Evolutionary conservation across 2,329 filamentous ascomycete genomes (phyloP), one percentile per base, ranked within the genome.

Genomic region (Aspergillus jensenii): DNA sequence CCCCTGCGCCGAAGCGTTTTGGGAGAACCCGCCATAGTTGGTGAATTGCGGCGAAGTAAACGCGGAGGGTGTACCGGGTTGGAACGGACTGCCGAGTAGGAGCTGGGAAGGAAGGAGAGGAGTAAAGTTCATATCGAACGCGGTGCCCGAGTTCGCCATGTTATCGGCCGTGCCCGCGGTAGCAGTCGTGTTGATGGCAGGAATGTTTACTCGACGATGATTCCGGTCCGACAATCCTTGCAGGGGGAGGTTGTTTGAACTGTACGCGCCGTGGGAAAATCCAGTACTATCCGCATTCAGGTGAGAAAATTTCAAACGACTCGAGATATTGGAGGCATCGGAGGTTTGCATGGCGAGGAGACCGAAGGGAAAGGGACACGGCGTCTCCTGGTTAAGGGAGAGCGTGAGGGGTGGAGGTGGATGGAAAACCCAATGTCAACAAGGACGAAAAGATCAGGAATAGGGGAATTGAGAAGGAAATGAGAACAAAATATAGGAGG

Each of bases 91-190:
- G 48, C 95, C 95, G 51, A 98, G 88, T 25, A 99, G 86, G 67
- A 99, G 82, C 78, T 97, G 91, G 35, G 93, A 98, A 37, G 95
- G 95, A 39, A 99, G 86, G 65, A 99, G 84, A 64, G 95, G 93
- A 11, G 95, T 97, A 77, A 97, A 98, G 78, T 98, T 95, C 93
- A 98, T 97, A 72, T 98, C 95, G 72, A 92, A 96, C 44, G 85
- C 91, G 50, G 91, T 93, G 44, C 90, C 92, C 15, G 95, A 93
- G 23, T 90, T 93, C 65, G 89, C 83, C 85, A 96, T 86, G 64
- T 96, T 92, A 68, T 83, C 84, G 59, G 78, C 54, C 43, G 46
- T 81, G 73, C 82, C 86, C 69, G 84, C 82, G 61, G 81, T 78
- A 62, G 86, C 81, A 71, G 89, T 87, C 21, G 95, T 97, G 76